phyloP scores from a whole-genome alignment of 371 early-diverging fungal genomes.

The Mycotypha africana region DNA sequence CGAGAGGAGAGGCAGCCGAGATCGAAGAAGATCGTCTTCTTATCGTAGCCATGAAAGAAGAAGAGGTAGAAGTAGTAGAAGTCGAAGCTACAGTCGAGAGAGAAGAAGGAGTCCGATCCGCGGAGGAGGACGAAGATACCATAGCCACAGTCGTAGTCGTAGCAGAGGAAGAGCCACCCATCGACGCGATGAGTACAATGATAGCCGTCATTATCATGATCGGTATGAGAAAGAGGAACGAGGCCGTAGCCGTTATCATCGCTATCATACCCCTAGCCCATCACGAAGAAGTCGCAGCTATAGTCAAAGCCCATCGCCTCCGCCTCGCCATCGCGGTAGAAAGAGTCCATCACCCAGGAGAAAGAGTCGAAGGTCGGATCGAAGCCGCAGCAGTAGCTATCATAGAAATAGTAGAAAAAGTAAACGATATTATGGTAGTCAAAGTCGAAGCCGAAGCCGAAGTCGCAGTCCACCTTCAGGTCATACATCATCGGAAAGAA shows the following conservation, averaged over 20 bases:
- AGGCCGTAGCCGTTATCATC: no score
- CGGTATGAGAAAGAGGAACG: no score
- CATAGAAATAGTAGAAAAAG: no score
- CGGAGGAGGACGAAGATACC: background rate
- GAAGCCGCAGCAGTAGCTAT: conserved; percentile 5
- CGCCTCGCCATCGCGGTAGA: no score
- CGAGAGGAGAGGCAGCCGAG: background rate
- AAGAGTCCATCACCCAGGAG: background rate
- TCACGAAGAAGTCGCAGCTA: background rate
- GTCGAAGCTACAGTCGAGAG: conserved; percentile 1
- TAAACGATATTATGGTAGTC: background rate
- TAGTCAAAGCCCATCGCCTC: background rate
- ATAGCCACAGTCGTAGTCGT: background rate
- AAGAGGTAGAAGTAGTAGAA: background rate
- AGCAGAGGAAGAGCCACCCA: background rate
- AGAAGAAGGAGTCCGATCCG: background rate
- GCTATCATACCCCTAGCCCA: conserved; percentile 1
- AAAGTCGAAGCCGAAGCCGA: conserved; percentile 1
- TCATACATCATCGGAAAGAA: no score
- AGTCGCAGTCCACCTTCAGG: conserved; percentile 4
- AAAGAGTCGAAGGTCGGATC: background rate
- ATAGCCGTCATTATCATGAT: conserved; percentile 4
- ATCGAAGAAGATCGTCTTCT: background rate
- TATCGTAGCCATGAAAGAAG: conserved; percentile 5
- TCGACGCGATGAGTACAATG: conserved; percentile 1